A percentile compares a stretch with the other conserved stretches of the same genome.
These are phyloP conservation scores for Penicillium steckii DNA, from an alignment of 495 filamentous ascomycete genomes.

Conservation along the genomic window DNA sequence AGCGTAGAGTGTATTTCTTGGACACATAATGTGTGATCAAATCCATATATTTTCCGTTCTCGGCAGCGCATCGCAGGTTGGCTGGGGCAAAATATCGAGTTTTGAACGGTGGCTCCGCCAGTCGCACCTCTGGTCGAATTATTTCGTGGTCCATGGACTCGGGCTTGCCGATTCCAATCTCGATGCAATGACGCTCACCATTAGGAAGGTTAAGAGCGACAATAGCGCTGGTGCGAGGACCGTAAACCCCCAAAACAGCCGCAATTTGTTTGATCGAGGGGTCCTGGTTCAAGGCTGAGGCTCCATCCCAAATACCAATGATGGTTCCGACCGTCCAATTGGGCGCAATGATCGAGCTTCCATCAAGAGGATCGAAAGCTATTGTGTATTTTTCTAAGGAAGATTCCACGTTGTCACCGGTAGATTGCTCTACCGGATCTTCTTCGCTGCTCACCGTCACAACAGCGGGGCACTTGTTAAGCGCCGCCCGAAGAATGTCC, in stretches of 20 bases:
- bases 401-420: background rate
- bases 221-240: constrained; percentile 49
- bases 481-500: constrained; percentile 36
- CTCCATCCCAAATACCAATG: constrained; percentile 49
- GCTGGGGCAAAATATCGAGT: constrained; percentile 52
- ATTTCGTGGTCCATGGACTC: constrained; percentile 22
- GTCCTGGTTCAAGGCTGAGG: constrained; percentile 33
- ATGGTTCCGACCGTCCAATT: constrained; percentile 57
- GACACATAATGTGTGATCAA: constrained; percentile 40
- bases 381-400: constrained; percentile 45
- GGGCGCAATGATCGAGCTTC: constrained; percentile 51
- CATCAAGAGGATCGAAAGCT: constrained; percentile 56
- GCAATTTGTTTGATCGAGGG: constrained; percentile 40
- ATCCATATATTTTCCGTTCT: constrained; percentile 37
- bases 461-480: constrained; percentile 40
- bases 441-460: constrained; percentile 52
- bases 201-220: constrained; percentile 43
- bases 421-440: constrained; percentile 43
- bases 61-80: constrained; percentile 49
- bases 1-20: constrained; percentile 48
- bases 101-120: constrained; percentile 26
- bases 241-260: constrained; percentile 48
- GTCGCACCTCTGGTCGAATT: constrained; percentile 28
- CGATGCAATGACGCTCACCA: constrained; percentile 31
- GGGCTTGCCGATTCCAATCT: constrained; percentile 35